Base-by-base conservation (phyloP, 495 filamentous ascomycete genomes). In the Chaetomium cochliodes region DNA sequence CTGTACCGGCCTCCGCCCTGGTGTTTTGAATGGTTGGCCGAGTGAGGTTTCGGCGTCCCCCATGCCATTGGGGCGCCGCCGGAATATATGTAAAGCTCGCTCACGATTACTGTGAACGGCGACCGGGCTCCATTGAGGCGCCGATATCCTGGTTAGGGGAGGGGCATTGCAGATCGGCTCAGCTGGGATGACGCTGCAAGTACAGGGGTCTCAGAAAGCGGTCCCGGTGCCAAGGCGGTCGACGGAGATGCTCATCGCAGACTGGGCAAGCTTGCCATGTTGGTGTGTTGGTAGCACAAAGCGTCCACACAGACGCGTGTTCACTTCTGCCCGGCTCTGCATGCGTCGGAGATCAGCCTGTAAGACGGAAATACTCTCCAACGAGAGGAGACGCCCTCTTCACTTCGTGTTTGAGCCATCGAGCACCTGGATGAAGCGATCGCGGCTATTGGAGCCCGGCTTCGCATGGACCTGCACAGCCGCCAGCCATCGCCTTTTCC, bases 161-260 rank as follows among this genome's bases (percentile, higher is more conserved):
- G 39, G 59, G 41, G 18, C 30, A 39, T 22, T 55, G 58, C 58
- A 62, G 52, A 57, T 62, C 58, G 46, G 58, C 59, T 58, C 64
- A 62, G 58, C 64, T 58, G 57, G 53, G 58, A 67, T 67, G 65
- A 67, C 65, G 65, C 65, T 49, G 65, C 61, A 60, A 3, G 13
- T 30, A 39, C 65, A 67, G 51, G 65, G 65, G 25, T 64, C 6
- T 20, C 12, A 28, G 22, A 30, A 30, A 22, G 20, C 1, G 25
- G 15, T 53, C 11, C 25, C 33, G 28, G 9, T 18, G 58, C 52
- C 64, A 62, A 66, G 61, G 11, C 12, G 5, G 22, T 25, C 15
- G 42, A 11, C n/a, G 53, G 50, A 22, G 25, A 61, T 33, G 63
- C 63, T 65, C 46, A 25, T 4, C 54, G 18, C 11, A 15, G 47